Base-by-base conservation (phyloP, 768 basidiomycete species). In the Mycena metata region DNA sequence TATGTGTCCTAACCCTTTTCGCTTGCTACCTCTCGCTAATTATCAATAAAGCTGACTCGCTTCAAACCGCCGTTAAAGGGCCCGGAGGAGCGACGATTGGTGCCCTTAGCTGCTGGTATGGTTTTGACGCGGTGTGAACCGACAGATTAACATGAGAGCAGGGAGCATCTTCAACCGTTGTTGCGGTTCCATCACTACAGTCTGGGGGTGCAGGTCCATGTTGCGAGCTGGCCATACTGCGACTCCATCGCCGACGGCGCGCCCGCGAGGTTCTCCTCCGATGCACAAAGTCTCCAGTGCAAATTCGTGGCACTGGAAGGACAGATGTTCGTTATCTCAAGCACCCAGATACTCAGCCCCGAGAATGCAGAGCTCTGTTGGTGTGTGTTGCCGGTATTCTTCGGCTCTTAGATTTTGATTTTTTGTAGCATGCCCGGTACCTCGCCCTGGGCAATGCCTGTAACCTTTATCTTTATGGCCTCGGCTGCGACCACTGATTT, bases 111-210 rank as follows among this genome's bases (percentile, higher is more conserved):
- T 73, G 72, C 66, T 73, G 72, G 72, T 72, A 60, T 23, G 52
- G n/a, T 46, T 17, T 9, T 15, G 39, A 15, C 10, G 9, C 39
- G 23, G 16, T 24, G 2, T 19, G 10, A 12, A 17, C 46, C 23
- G 15, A 17, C n/a, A 17, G 2, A 23, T 30, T 8, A 56, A 13
- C 21, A 15, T 16, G 5, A 6, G 30, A 30, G 9, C 33, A 72
- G 72, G 72, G 72, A 73, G 61, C 70, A 73, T 39, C 64, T 71
- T 8, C 72, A 73, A 45, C 72, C 72, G 4, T 55, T 73, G 26
- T 39, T 73, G 56, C 59, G 66, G 42, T 73, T 52, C 54, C 69
- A 73, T 41, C 64, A 65, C 42, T 68, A 71, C 41, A 69, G 62
- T 45, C 64, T 69, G 24, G 67, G 72, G 9, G 66, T 65, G 12